Base-by-base conservation (phyloP, 768 basidiomycete species). In the Calvatia gigantea region DNA sequence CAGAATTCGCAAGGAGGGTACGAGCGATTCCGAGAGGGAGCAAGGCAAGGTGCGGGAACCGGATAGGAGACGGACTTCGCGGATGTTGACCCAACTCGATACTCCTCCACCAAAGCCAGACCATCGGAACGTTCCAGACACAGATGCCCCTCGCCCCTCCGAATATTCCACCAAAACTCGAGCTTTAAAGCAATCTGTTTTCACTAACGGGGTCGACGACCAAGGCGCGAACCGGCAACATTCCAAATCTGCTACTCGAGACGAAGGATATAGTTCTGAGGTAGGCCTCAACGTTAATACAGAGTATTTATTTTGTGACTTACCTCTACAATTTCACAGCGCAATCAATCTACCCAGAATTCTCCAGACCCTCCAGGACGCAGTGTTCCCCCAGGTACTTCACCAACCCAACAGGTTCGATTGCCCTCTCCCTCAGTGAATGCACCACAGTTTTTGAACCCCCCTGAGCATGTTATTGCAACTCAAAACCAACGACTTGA, bases 11-110 rank as follows among this genome's bases (percentile, higher is more conserved):
- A 46, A 19, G 37, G 54, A 55, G 2, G 54, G 54, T 49, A 5
- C 49, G 39, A 55, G 38, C 19, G 54, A 49, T 19, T 56, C 54
- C 19, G 54, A 56, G n/a, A 56, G 37, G 41, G 54, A 56, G 29
- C 46, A 41, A 9, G 21, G 19, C 27, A 41, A 31, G 29, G 15
- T 17, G n/a, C 38, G 38, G 15, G 45, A 28, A 29, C 14, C 37
- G 28, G 54, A 49, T 25, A 37, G 28, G 29, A 27, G 43, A n/a
- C 47, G 28, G n/a, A n/a, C n/a, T 11, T 23, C 46, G 19, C 54
- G 39, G 12, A n/a, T 11, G 29, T n/a, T n/a, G 5, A 9, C 39
- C 37, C 54, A 56, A 32, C 29, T 11, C 12, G 43, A 25, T 17
- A 42, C 45, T 4, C 39, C 39, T 17, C 29, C n/a, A n/a, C n/a